phyloP scores from a whole-genome alignment of 176 grass and related monocot species.

The Avena sativa region DNA sequence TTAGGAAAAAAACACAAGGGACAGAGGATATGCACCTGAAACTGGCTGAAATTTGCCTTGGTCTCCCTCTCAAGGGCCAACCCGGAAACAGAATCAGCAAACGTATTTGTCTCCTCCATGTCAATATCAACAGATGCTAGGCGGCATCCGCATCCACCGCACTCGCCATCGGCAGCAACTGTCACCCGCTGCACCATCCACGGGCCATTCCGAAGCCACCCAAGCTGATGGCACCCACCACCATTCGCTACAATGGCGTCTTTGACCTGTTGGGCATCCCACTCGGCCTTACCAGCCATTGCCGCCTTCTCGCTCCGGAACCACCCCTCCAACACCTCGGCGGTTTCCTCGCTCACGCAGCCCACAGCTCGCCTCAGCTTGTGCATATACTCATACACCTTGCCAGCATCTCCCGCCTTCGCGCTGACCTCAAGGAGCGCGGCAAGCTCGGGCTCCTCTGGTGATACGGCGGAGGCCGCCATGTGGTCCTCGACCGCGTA shows the following conservation, averaged over 20 bases:
- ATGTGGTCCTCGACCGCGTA: conserved; percentile 75
- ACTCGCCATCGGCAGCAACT: conserved; percentile 43
- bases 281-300: neutral
- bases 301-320: conserved; percentile 52
- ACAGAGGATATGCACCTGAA: conserved; percentile 59
- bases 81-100: conserved; percentile 74
- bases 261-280: conserved; percentile 39
- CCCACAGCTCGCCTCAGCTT: conserved; percentile 59
- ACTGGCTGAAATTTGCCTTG: conserved; percentile 77
- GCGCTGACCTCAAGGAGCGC: conserved; percentile 65
- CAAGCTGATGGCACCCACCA: conserved; percentile 70
- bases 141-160: conserved; percentile 42
- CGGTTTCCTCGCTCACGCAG: conserved; percentile 43
- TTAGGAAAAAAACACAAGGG: neutral
- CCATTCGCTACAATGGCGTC: conserved; percentile 66
- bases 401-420: conserved; percentile 47
- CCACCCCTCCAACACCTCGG: conserved; percentile 57
- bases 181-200: conserved; percentile 63
- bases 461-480: conserved; percentile 52
- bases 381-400: conserved; percentile 83
- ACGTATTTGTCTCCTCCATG: conserved; percentile 53
- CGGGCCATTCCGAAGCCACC: conserved; percentile 62
- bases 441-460: conserved; percentile 70
- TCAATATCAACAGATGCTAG: conserved; percentile 71
- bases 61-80: conserved; percentile 83